Conservation (phyloP, 495 filamentous ascomycete species). For the Annulohypoxylon nitens region DNA sequence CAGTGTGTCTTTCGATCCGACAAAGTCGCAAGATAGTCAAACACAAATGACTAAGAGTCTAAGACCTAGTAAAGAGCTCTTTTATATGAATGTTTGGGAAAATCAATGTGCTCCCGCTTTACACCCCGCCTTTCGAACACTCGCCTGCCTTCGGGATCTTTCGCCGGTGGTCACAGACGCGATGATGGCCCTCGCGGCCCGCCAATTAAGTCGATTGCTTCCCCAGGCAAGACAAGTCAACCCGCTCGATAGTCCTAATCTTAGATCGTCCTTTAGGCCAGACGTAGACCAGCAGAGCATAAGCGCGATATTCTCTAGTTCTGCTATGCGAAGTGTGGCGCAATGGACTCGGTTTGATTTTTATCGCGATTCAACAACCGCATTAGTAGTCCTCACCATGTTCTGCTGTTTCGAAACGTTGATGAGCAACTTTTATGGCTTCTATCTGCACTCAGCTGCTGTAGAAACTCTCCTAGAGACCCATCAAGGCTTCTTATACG, state of each 20-base stretch:
- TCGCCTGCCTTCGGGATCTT: neutral
- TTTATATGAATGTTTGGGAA: constrained; percentile 12
- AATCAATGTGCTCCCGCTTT: constrained; percentile 1
- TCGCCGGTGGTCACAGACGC: neutral
- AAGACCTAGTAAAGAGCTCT: neutral
- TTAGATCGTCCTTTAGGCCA: neutral
- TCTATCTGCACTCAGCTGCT: constrained; percentile 11
- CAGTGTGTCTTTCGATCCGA: neutral
- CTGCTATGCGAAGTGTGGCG: constrained; percentile 3
- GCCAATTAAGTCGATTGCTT: constrained; percentile 14
- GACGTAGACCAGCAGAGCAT: neutral
- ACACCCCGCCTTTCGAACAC: neutral
- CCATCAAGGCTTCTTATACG: neutral
- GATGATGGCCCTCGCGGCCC: constrained; percentile 6
- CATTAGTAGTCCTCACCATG: neutral
- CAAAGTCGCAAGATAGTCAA: neutral
- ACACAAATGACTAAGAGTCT: neutral
- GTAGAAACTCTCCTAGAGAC: neutral
- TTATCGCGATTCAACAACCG: neutral
- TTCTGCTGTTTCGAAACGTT: constrained; percentile 13
- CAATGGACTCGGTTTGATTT: neutral
- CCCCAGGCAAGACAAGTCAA: neutral
- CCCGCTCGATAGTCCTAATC: neutral
- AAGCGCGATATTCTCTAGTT: constrained; percentile 2
- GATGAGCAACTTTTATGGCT: constrained; percentile 10